Evolutionary conservation across 495 filamentous ascomycete species (phyloP), one percentile per base, ranked within the genome.

Genomic region (Glutinoglossum americanum): DNA sequence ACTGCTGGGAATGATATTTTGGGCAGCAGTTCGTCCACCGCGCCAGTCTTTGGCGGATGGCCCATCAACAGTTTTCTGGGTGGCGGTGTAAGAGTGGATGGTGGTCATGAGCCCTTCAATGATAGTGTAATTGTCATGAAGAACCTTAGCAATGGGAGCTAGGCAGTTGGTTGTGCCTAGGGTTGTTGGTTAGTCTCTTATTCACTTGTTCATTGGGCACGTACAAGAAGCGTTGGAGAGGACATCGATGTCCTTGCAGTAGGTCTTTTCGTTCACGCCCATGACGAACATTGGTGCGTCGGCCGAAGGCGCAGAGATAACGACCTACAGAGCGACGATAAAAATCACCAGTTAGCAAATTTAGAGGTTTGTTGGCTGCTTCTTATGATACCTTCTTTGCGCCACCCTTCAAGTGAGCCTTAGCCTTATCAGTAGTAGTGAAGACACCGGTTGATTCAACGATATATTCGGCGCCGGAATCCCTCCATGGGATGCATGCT

Each of bases 271-370:
- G 80, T 98, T 98, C 74, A 98, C 92, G 71, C 92, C 92, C 85
- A 95, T 94, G 67, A 98, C 92, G 80, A 92, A 98, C 92, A 98
- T 98, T 66, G 92, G 90, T 66, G 92, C 93, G 80, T 98, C 92
- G 60, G 89, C 89, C 63, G 92, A 98, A 63, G 92, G 92, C 66
- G 92, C 92, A 65, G 92, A 97, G 83, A 98, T 98, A 78, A 98
- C 77, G 72, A 98, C 92, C 49, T 53, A 53, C 1, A 53, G 9
- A 41, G 41, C 5, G n/a, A 30, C 13, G 7, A 30, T 17, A 19
- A 28, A 17, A 27, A 53, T 11, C 15, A 32, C 3, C 30, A 30
- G 13, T 8, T 11, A 15, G 9, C 21, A 32, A 17, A n/a, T 53
- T 30, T 30, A 17, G 25, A 27, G 11, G 23, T 3, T 53, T 10